Evolutionary conservation across 2,329 filamentous ascomycete genomes (phyloP), one percentile per base, ranked within the genome.

Genomic region (Arthrobotrys musiformis): DNA sequence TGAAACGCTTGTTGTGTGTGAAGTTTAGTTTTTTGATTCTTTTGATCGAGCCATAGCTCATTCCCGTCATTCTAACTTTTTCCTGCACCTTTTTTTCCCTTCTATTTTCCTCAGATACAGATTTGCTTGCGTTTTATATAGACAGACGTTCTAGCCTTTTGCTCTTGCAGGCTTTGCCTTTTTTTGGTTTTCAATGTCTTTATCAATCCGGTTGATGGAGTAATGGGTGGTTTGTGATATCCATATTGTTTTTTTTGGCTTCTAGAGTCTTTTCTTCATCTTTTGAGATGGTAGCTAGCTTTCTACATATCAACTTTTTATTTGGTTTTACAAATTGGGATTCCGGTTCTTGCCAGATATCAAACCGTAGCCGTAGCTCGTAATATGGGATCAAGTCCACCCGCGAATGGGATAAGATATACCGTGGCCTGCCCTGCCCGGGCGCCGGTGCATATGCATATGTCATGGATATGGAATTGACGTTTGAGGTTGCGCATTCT

Each of bases 221-320:
- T 69, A 69, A 48, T 61, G 64, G 62, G 52, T 37, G 40, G 33
- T 15, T 50, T 61, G 26, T 60, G 58, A 62, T 62, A 58, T 58
- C 54, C 54, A 40, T 19, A 17, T 17, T 37, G 22, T n/a, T 19
- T 17, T 40, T 58, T 58, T 37, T 40, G 54, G 9, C 19, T 58
- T 58, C 33, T 58, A 58, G 54, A 58, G 33, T 40, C 5, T 40
- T 40, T 58, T 7, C 19, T 37, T n/a, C n/a, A n/a, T n/a, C n/a
- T n/a, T n/a, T 58, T 40, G 11, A 40, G 33, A 58, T 40, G 33
- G 54, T 58, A n/a, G 13, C 13, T 26, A 58, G 54, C 54, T 37
- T 58, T 33, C 19, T 30, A 54, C 26, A 30, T 24, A 40, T n/a
- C 11, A 13, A 33, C 26, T 17, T 42, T 19, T 35, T 37, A 56